These are phyloP conservation scores for Ganoderma leucocontextum DNA, from an alignment of 1,284 basidiomycete genomes.

Conservation along the genomic window DNA sequence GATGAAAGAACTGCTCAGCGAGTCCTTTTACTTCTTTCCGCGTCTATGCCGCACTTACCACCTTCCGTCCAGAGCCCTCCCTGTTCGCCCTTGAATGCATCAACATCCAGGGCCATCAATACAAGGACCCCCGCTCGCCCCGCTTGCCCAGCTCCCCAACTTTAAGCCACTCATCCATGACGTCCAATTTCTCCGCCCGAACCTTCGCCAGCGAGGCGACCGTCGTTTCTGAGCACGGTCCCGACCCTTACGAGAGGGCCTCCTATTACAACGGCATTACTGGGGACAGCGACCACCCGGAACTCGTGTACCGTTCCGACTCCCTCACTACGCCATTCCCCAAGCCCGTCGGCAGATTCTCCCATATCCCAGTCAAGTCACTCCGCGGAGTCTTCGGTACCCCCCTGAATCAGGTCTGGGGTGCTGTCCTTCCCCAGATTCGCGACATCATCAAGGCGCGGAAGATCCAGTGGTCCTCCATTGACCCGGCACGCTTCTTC, in stretches of 20 bases:
- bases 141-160: too few relatives aligned
- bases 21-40: too few relatives aligned
- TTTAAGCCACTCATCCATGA: too few relatives aligned
- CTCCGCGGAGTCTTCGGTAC: constrained; percentile 48
- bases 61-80: too few relatives aligned
- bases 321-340: constrained; percentile 43
- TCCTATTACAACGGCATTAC: constrained; percentile 11
- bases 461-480: constrained; percentile 23
- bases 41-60: too few relatives aligned
- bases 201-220: constrained; percentile 1
- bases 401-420: constrained; percentile 50
- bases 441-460: constrained; percentile 42
- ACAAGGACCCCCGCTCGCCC: too few relatives aligned
- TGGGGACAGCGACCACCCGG: constrained; percentile 38
- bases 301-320: constrained; percentile 53
- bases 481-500: constrained; percentile 30
- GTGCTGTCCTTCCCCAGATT: constrained; percentile 49
- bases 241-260: constrained; percentile 35
- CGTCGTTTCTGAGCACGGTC: constrained; percentile 9
- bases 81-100: too few relatives aligned
- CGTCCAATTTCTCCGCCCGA: background rate
- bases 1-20: too few relatives aligned
- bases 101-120: too few relatives aligned
- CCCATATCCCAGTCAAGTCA: constrained; percentile 46
- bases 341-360: constrained; percentile 44